Evolutionary conservation across 306 rosid species (phyloP), one percentile per base, ranked within the genome.

Genomic region (Malus orientalis): DNA sequence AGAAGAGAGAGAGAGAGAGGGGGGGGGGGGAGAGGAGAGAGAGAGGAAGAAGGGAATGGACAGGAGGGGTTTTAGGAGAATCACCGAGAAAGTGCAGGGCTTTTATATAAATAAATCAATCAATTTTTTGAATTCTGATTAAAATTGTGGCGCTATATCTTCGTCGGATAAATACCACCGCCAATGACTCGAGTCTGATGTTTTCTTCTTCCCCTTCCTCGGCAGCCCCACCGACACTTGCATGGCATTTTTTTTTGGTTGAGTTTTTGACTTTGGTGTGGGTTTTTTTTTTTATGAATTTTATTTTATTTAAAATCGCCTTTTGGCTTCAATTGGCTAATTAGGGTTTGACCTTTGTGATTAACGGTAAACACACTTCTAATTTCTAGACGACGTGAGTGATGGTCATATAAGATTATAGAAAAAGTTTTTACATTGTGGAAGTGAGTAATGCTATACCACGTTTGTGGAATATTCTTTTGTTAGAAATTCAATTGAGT

Each of bases 71-170:
- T 84, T 71, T 32, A 64, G 81, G 67, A 75, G 74, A 8, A 73
- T 65, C 54, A 57, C 81, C 67, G 62, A 79, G 87, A 86, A 84
- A 82, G 78, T 67, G 65, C 85, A 70, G 82, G 74, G 76, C 76
- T 15, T 20, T 23, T 38, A 11, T n/a, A 49, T 65, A 27, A 13
- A 49, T 8, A n/a, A 20, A 11, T 65, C 11, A 40, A 23, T 36
- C 40, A 36, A 36, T 6, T 40, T 73, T 38, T 36, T 33, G 75
- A 38, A 32, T 54, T 71, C 10, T 18, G 25, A 51, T 36, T 4
- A 72, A n/a, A 14, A 74, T 59, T 73, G 54, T 15, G 66, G 74
- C 16, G 23, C 78, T 74, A 74, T 74, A 74, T 74, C 70, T 42
- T 74, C 69, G 77, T 62, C 58, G 29, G 53, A 36, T 72, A 36